Base-by-base conservation (phyloP, 2,329 filamentous ascomycete genomes). In the Beauveria sp. region DNA sequence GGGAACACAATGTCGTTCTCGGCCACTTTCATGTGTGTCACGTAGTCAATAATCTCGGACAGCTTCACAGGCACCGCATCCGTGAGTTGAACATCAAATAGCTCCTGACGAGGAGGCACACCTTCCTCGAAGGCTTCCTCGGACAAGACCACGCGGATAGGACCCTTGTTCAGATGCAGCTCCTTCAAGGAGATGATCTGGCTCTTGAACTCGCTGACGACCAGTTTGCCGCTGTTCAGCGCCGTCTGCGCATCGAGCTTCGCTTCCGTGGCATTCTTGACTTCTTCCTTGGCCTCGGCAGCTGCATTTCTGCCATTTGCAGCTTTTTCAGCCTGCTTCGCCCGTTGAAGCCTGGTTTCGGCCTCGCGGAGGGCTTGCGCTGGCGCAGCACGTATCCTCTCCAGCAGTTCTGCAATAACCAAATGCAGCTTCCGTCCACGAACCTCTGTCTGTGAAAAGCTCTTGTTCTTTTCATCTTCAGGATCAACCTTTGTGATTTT, bases 131-230 rank as follows among this genome's bases (percentile, higher is more conserved):
- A 67, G 16, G 71, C 70, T 28, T 70, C 67, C 24, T 76, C 73
- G 0, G 63, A 53, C 5, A 80, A 71, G 0, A 66, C 61, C 4
- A 82, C 66, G 0, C 62, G 59, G 14, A 82, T 62, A 0, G 68
- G 69, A 18, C 72, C 70, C 37, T 70, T 61, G 0, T 67, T 62
- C 0, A 82, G 65, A 1, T 66, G 48, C 3, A 83, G 70, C 37
- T 72, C 70, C 22, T 70, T 64, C 1, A 72, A 54, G 0, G 78
- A 72, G 24, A 83, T 67, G 4, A 83, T 70, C 62, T 81, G 75
- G 50, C 70, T 74, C 66, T 83, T 83, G 71, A 76, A 82, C 65
- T 84, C 81, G 0, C 79, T 79, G 5, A 77, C 80, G 5, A 73
- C 56, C 40, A 71, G 58, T 1, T 64, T 64, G n/a, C 70, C 66